Base-by-base conservation (phyloP, 768 basidiomycete species). In the Lactarius sanguifluus region DNA sequence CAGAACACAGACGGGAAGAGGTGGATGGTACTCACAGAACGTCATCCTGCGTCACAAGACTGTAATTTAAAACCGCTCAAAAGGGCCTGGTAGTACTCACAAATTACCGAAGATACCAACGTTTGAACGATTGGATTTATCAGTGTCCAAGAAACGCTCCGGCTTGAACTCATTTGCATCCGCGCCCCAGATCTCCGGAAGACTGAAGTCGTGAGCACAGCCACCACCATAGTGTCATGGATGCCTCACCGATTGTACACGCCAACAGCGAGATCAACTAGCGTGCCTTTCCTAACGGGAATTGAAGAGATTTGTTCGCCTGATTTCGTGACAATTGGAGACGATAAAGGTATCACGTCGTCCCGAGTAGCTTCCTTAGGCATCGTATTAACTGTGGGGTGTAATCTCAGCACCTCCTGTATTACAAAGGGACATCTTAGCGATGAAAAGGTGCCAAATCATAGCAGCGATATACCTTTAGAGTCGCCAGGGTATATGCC, bases 281-380 rank as follows among this genome's bases (percentile, higher is more conserved):
- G 38, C n/a, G 58, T 60, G 18, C 64, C 59, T 55, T 61, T 57
- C 54, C 12, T 47, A 5, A 65, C 25, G 8, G 52, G 64, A 55
- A 65, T 65, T 2, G 50, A 50, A 16, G 64, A 23, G 36, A 65
- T 23, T 23, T 56, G 7, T 34, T 61, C 18, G 12, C 64, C 59
- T 2, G 54, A 61, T 32, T 57, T 61, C 16, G 54, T 36, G 5
- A 34, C 57, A n/a, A 61, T 57, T 2, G 64, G 64, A n/a, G 56
- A 60, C 0, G 69, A 60, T 12, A 73, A 66, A 12, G 72, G 72
- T 15, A 72, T 61, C 3, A 71, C 66, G 28, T 71, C 70, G 55
- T 73, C 72, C 16, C 54, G 67, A 6, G 38, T 36, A 0, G 73
- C 67, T 54, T 64, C 56, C 6, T 70, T 69, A 8, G 36, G 0